Evolutionary conservation across 2,329 filamentous ascomycete species (phyloP).

Genomic region (Lasiodiplodia sp.): DNA sequence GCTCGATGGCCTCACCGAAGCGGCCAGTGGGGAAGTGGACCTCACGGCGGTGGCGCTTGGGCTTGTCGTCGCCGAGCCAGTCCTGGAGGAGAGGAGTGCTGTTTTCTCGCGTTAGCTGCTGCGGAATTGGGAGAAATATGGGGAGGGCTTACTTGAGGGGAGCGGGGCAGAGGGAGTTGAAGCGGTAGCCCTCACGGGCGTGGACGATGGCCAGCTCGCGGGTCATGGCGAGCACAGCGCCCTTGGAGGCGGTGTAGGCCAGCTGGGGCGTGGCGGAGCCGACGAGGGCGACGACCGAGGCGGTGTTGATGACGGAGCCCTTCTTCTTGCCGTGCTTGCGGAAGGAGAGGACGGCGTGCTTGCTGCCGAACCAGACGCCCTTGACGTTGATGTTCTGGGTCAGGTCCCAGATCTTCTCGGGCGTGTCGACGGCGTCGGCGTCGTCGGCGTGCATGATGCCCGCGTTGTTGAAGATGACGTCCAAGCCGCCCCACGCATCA

Average conservation of each 20-base stretch:
- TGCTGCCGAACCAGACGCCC: conserved; percentile 96
- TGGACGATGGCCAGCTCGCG: conserved; percentile 91
- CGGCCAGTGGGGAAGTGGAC: conserved; percentile 88
- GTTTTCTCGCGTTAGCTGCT: background rate
- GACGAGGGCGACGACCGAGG: conserved; percentile 85
- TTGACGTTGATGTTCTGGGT: conserved; percentile 97
- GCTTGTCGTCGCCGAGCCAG: conserved; percentile 86
- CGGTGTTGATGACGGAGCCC: conserved; percentile 90
- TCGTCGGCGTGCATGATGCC: conserved; percentile 90
- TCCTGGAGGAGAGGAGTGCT: conserved; percentile 88
- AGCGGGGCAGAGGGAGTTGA: conserved; percentile 90
- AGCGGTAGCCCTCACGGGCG: conserved; percentile 85
- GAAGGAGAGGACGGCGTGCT: conserved; percentile 85
- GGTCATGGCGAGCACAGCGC: conserved; percentile 88
- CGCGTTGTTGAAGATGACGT: conserved; percentile 97
- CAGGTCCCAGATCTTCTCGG: conserved; percentile 91
- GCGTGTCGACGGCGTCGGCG: conserved; percentile 74
- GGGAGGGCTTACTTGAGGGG: conserved; percentile 73
- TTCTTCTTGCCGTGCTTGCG: conserved; percentile 79
- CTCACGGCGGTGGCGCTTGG: conserved; percentile 82
- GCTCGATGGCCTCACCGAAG: conserved; percentile 93
- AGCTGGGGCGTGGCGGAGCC: conserved; percentile 88
- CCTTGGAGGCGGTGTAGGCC: conserved; percentile 93
- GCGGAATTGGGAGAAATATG: background rate
- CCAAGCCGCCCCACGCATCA: conserved; percentile 85